Percentiles rank a stretch among this genome's conserved stretches.
phyloP scores from a whole-genome alignment of 2,329 filamentous ascomycete genomes.

The Tolypocladium album region DNA sequence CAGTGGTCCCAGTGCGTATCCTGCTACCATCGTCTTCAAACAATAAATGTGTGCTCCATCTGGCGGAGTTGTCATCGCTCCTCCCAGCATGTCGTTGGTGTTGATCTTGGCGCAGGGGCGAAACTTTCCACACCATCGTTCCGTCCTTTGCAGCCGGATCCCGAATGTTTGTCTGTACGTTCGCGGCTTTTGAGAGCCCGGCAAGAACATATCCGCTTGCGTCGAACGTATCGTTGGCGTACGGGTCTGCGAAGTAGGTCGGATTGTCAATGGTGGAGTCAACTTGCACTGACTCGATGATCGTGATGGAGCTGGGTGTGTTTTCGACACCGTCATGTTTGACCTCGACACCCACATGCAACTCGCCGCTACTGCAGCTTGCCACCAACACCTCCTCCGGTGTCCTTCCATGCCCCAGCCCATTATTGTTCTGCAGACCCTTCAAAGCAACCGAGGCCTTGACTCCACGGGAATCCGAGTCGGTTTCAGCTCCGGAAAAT shows the following conservation, averaged over 20 bases:
- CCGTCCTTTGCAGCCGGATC: conserved; percentile 27
- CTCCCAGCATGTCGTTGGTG: not conserved
- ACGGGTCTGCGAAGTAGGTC: conserved; percentile 44
- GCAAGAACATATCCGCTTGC: conserved; percentile 42
- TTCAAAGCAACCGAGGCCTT: conserved; percentile 30
- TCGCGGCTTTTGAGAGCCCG: conserved; percentile 30
- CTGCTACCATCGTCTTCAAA: conserved; percentile 46
- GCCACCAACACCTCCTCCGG: conserved; percentile 29
- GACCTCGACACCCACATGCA: conserved; percentile 30
- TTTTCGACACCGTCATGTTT: not conserved
- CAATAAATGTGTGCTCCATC: conserved; percentile 35
- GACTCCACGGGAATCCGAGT: conserved; percentile 20
- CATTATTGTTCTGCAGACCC: conserved; percentile 43
- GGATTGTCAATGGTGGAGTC: conserved; percentile 45
- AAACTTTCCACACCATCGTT: conserved; percentile 33
- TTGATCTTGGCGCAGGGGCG: not conserved
- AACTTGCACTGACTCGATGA: conserved; percentile 31
- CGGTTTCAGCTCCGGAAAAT: conserved; percentile 14
- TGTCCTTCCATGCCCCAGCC: conserved; percentile 36
- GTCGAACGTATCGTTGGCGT: conserved; percentile 28
- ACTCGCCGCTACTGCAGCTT: conserved; percentile 30
- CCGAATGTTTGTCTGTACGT: conserved; percentile 20
- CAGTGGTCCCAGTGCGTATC: conserved; percentile 37
- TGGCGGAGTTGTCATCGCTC: conserved; percentile 1
- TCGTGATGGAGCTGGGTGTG: conserved; percentile 7